A percentile compares a stretch with the other conserved stretches of the same genome.
Conservation (phyloP, 306 rosid genomes). For the Fragaria nilgerrensis region DNA sequence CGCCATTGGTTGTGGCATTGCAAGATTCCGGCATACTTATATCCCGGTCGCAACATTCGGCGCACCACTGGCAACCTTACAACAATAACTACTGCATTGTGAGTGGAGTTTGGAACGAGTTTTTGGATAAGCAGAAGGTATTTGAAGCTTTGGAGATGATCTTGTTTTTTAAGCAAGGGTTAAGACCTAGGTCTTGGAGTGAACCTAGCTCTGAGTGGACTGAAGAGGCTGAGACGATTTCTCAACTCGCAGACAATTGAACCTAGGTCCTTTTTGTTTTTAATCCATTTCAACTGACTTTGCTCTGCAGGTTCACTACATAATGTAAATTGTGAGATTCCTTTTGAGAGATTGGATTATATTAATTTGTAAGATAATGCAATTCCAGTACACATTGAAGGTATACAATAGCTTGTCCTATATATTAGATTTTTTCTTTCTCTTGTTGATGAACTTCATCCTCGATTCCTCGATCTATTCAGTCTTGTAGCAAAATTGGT, state of each 20-base stretch:
- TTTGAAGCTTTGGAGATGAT: conserved; percentile 79
- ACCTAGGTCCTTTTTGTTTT: background rate
- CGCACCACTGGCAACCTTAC: conserved; percentile 77
- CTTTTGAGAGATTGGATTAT: background rate
- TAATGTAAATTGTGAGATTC: conserved; percentile 6
- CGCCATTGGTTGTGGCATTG: conserved; percentile 46
- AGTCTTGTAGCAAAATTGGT: background rate
- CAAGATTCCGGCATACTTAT: conserved; percentile 69
- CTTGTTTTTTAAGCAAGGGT: conserved; percentile 57
- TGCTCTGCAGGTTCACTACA: background rate
- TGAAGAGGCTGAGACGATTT: conserved; percentile 47
- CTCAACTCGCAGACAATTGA: conserved; percentile 30
- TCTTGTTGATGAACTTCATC: background rate
- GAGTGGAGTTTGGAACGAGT: conserved; percentile 83
- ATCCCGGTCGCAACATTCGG: conserved; percentile 62
- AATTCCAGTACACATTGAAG: background rate
- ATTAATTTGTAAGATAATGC: background rate
- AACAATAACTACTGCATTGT: conserved; percentile 88
- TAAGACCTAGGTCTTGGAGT: conserved; percentile 79
- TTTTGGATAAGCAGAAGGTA: conserved; percentile 56
- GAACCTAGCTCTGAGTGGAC: conserved; percentile 76
- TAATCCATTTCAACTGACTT: background rate
- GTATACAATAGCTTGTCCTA: background rate
- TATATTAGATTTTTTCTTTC: background rate
- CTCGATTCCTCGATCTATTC: background rate